Evolutionary conservation across 805 yeast genomes (phyloP).

Genomic region (Kodamaea nitidulidarum): DNA sequence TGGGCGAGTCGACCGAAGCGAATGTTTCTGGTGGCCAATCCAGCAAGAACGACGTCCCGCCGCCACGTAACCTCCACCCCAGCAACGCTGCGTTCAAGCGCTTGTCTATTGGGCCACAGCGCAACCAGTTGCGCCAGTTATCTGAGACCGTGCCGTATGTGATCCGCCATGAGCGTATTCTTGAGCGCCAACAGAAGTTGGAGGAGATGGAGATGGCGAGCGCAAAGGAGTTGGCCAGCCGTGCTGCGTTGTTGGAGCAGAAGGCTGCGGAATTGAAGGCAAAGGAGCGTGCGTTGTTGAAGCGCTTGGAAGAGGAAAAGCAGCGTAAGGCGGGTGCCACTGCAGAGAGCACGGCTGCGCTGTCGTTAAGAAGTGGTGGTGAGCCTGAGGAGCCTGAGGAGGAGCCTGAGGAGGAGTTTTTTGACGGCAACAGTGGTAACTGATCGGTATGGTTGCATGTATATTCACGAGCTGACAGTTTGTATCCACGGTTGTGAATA

Average conservation of each 20-base stretch:
- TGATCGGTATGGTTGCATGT: too few species aligned
- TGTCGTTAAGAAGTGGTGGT: conserved; percentile 5
- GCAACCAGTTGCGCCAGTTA: conserved; percentile 67
- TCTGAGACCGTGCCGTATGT: conserved; percentile 86
- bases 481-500: too few species aligned
- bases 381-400: not conserved
- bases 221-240: conserved; percentile 64
- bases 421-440: too few species aligned
- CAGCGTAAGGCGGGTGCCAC: conserved; percentile 11
- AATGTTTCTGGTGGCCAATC: conserved; percentile 3
- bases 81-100: conserved; percentile 38
- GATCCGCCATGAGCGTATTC: conserved; percentile 68
- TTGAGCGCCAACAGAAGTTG: conserved; percentile 71
- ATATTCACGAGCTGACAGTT: too few species aligned
- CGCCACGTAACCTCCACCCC: conserved; percentile 18
- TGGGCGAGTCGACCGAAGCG: conserved; percentile 10
- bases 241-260: conserved; percentile 74
- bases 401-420: not conserved
- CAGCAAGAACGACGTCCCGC: conserved; percentile 13
- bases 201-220: conserved; percentile 77
- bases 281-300: conserved; percentile 54
- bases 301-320: conserved; percentile 31
- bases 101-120: conserved; percentile 44
- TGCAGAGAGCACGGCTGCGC: conserved; percentile 7
- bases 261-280: conserved; percentile 69